Base-by-base conservation (phyloP, 2,329 filamentous ascomycete genomes). In the Cladosporium oxysporum region DNA sequence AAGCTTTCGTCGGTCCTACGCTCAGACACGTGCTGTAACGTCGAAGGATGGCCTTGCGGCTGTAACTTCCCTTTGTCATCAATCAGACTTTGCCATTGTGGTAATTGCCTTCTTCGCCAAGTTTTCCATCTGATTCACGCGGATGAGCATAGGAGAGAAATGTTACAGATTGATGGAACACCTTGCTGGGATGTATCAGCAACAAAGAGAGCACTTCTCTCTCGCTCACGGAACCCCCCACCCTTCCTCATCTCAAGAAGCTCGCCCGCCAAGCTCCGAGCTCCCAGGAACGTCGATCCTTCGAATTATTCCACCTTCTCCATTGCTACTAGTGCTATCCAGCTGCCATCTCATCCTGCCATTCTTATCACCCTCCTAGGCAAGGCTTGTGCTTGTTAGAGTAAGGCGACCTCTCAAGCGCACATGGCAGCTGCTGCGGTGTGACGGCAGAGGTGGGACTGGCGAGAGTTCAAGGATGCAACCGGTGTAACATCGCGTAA, bases 331-430 rank as follows among this genome's bases (percentile, higher is more conserved):
- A 63, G 61, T 58, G 29, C 28, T 57, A 37, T 49, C 31, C 31
- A 6, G 31, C 55, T 23, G 23, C 31, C 31, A 37, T 21, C 28
- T 35, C 37, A 23, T 18, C 5, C 23, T 37, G 57, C 16, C 50
- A 33, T 35, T 31, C 61, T 63, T 57, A 63, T 63, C 61, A 53
- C 50, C 35, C 2, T 57, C 50, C 52, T 33, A 35, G 61, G 35
- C 61, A 62, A 62, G 44, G 50, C 61, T 63, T 63, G 37, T 44
- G 21, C 50, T 63, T 37, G 28, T 47, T 63, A 33, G 28, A 52
- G 47, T 47, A 35, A 52, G 59, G 29, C 29, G 16, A 59, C 37
- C 37, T 21, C 37, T 47, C 35, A 2, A 41, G 23, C 5, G 53
- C 21, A 23, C 31, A 28, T 47, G 35, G 35, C 37, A 47, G 16